Conservation (phyloP, 768 basidiomycete species). For the Boletus huronensis region DNA sequence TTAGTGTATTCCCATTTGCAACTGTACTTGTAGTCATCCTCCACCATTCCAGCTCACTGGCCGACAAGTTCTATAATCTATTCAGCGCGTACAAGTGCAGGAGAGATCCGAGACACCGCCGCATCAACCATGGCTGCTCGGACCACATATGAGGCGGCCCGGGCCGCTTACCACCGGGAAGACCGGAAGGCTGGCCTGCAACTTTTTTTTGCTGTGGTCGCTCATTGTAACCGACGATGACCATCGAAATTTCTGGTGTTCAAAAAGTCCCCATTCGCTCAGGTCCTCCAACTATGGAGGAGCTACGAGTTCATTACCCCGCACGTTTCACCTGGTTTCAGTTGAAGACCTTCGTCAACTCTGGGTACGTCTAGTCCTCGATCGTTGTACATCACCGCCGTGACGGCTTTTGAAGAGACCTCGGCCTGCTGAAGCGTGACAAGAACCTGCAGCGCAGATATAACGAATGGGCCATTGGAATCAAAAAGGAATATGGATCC, state of each 20-base stretch:
- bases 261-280: slow-evolving; percentile 39
- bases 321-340: slow-evolving; percentile 74
- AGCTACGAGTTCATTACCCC: slow-evolving; percentile 66
- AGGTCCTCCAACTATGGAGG: slow-evolving; percentile 69
- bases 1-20: slow-evolving; percentile 7
- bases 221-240: slow-evolving; percentile 9
- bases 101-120: too few species aligned
- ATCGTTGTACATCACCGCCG: neutral
- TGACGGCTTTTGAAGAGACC: slow-evolving; percentile 49
- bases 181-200: neutral
- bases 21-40: slow-evolving; percentile 13
- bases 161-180: neutral
- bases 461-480: slow-evolving; percentile 50
- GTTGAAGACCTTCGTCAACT: slow-evolving; percentile 73
- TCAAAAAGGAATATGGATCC: slow-evolving; percentile 61
- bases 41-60: neutral
- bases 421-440: slow-evolving; percentile 77
- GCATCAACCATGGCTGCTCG: neutral
- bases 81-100: neutral
- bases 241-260: slow-evolving; percentile 10
- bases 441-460: slow-evolving; percentile 67
- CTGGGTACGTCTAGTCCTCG: slow-evolving; percentile 48
- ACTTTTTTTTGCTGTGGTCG: neutral
- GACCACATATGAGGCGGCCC: neutral
- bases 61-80: neutral